phyloP scores from a whole-genome alignment of 2,329 filamentous ascomycete genomes.

The Akanthomyces uredinophilus region DNA sequence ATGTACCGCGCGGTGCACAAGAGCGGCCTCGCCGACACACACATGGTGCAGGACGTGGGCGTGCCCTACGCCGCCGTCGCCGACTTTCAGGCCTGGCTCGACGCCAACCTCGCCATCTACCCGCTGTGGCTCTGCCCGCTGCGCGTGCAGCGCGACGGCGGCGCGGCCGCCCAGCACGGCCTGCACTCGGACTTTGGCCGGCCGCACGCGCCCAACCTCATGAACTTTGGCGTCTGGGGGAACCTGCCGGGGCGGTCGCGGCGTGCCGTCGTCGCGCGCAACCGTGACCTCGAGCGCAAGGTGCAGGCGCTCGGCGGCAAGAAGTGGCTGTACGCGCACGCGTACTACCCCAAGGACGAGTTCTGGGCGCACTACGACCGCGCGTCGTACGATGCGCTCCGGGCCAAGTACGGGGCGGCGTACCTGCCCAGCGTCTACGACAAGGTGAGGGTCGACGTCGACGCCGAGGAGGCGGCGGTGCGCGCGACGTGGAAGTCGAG shows the following conservation, averaged over 20 bases:
- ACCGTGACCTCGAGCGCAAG: conserved; percentile 56
- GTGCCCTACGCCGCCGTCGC: conserved; percentile 39
- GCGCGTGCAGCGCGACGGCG: conserved; percentile 35
- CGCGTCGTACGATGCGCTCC: conserved; percentile 52
- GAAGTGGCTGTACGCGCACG: conserved; percentile 67
- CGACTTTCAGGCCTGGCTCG: conserved; percentile 45
- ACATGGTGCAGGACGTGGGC: conserved; percentile 61
- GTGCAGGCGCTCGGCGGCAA: conserved; percentile 56
- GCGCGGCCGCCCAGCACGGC: conserved; percentile 32
- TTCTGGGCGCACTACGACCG: conserved; percentile 63
- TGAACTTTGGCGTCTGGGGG: conserved; percentile 63
- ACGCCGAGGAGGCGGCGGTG: conserved; percentile 27
- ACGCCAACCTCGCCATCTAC: conserved; percentile 42
- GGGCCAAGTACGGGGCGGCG: conserved; percentile 53
- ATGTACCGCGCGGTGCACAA: conserved; percentile 62
- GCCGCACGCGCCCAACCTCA: conserved; percentile 35
- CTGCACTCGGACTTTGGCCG: conserved; percentile 43
- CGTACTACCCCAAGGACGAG: conserved; percentile 58
- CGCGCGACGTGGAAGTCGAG: conserved; percentile 24
- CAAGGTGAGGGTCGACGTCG: conserved; percentile 54
- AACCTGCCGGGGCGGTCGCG: conserved; percentile 37
- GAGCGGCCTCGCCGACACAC: conserved; percentile 53
- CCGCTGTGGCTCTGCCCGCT: conserved; percentile 55
- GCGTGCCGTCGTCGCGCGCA: conserved; percentile 45
- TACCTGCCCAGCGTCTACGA: conserved; percentile 62